Conservation (phyloP, 352 stramenopile genomes). For the Aphanomyces cochlioides region DNA sequence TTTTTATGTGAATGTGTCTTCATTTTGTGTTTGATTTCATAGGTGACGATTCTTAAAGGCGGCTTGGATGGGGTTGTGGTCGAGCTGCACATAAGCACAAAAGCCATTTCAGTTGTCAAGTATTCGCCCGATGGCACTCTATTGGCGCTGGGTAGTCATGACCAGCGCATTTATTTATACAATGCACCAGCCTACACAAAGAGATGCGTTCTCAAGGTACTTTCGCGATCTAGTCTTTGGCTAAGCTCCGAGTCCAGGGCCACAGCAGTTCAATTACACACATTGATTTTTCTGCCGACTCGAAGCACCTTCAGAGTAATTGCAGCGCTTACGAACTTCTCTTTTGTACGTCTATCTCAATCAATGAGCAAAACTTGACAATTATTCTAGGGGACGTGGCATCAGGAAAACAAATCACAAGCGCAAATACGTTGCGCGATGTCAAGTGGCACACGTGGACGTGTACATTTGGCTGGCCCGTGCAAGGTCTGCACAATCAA, state of each 20-base stretch:
- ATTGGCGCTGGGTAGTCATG: constrained; percentile 57
- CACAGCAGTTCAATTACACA: constrained; percentile 78
- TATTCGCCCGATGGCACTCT: constrained; percentile 50
- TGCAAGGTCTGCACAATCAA: constrained; percentile 60
- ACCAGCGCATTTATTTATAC: constrained; percentile 66
- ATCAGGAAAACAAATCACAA: constrained; percentile 50
- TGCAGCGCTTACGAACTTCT: constrained; percentile 81
- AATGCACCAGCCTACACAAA: constrained; percentile 24
- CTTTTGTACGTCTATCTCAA: constrained; percentile 61
- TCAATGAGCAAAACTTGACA: constrained; percentile 29
- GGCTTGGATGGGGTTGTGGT: constrained; percentile 46
- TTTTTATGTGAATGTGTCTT: background rate
- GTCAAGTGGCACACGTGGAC: constrained; percentile 89
- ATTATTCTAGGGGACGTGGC: constrained; percentile 41
- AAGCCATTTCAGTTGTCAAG: constrained; percentile 46
- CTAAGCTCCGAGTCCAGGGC: background rate
- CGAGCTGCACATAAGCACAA: constrained; percentile 48
- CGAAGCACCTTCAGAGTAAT: constrained; percentile 82
- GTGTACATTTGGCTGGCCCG: constrained; percentile 80
- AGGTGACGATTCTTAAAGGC: constrained; percentile 49
- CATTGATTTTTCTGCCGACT: constrained; percentile 87
- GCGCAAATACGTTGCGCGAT: constrained; percentile 62
- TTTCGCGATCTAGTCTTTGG: background rate
- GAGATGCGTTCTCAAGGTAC: constrained; percentile 18
- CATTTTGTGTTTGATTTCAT: background rate